A percentile compares a stretch with the other conserved stretches of the same genome.
Conservation (phyloP, 2,329 filamentous ascomycete species). For the Capronia coronata region DNA sequence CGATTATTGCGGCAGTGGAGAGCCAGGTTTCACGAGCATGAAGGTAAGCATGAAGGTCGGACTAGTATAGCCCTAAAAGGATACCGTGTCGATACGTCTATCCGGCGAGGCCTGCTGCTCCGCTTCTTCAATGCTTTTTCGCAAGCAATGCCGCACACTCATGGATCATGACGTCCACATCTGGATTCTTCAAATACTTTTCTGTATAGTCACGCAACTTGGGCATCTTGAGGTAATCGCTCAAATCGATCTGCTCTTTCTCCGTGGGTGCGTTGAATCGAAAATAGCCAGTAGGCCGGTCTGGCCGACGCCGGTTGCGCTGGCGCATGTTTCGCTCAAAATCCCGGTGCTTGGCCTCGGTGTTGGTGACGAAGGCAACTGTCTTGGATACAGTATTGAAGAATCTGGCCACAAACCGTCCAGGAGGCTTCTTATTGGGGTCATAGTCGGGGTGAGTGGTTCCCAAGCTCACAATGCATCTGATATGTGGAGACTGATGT, state of each 20-base stretch:
- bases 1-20: too few relatives aligned
- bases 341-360: conserved; percentile 25
- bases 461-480: conserved; percentile 19
- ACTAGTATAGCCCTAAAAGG: too few relatives aligned
- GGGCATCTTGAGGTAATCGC: conserved; percentile 18
- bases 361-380: conserved; percentile 21
- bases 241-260: conserved; percentile 12
- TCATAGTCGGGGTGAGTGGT: conserved; percentile 18
- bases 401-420: conserved; percentile 6
- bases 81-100: too few relatives aligned
- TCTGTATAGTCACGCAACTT: conserved; percentile 15
- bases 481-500: conserved; percentile 9
- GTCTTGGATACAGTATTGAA: conserved; percentile 18
- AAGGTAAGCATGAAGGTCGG: too few relatives aligned
- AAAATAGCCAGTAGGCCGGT: conserved; percentile 11
- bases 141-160: conserved; percentile 19
- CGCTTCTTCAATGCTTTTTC: conserved; percentile 1
- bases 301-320: conserved; percentile 11
- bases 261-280: conserved; percentile 19
- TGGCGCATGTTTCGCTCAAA: conserved; percentile 22
- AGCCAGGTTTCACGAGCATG: too few relatives aligned
- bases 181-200: conserved; percentile 11
- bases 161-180: conserved; percentile 11
- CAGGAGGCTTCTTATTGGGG: conserved; percentile 1
- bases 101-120: too few relatives aligned